Evolutionary conservation across 805 yeast genomes (phyloP).

Genomic region (Brettanomyces bruxellensis): DNA sequence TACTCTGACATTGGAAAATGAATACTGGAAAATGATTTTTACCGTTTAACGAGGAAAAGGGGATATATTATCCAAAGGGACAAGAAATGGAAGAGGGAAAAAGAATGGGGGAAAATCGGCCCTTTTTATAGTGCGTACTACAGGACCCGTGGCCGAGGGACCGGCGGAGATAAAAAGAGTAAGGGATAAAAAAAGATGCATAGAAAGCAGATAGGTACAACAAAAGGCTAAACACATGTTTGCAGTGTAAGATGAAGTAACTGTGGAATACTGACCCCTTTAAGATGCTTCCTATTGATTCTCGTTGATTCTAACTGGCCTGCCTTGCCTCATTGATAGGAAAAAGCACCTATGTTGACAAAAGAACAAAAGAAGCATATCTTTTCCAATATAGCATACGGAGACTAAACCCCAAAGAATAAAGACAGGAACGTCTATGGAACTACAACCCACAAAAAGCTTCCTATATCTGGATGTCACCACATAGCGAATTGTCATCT

Average conservation of each 20-base stretch:
- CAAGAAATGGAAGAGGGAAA: not conserved
- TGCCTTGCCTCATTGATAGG: no score
- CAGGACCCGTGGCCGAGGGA: not conserved
- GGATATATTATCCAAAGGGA: not conserved
- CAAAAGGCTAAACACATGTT: no score
- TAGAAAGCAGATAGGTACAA: no score
- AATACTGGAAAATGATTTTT: not conserved
- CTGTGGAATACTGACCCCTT: no score
- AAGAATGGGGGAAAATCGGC: not conserved
- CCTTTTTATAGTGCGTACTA: no score
- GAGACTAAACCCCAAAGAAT: no score
- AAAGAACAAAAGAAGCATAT: no score
- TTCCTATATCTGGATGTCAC: slow-evolving; percentile 12
- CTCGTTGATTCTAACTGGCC: no score
- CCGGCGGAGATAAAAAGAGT: not conserved
- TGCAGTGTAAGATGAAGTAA: no score
- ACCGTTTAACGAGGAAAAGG: not conserved
- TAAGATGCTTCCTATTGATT: no score
- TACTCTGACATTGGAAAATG: slow-evolving; percentile 4
- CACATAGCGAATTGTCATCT: slow-evolving; percentile 25
- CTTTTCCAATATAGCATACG: no score
- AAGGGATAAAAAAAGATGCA: not conserved
- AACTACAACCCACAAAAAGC: not conserved
- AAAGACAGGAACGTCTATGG: not conserved
- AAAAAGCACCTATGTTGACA: no score